phyloP scores from a whole-genome alignment of 1,139 yeast species.

The Blastobotrys aristatus region DNA sequence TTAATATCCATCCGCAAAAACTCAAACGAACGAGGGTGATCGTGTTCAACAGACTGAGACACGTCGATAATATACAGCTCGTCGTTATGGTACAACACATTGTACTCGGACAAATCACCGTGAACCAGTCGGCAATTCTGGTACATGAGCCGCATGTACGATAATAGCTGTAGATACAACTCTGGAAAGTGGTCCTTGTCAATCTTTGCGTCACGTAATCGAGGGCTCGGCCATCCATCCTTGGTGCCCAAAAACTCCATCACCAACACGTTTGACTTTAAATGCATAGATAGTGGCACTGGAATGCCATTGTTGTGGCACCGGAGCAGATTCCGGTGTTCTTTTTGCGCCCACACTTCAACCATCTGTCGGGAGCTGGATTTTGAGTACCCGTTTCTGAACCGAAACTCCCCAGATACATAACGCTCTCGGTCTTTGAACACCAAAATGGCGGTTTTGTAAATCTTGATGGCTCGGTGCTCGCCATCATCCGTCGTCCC shows the following conservation, averaged over 20 bases:
- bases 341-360: constrained; percentile 97
- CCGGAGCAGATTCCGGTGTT: constrained; percentile 85
- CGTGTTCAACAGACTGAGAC: constrained; percentile 96
- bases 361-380: constrained; percentile 98
- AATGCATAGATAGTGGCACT: constrained; percentile 85
- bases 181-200: constrained; percentile 53
- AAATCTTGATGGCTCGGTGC: constrained; percentile 78
- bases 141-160: constrained; percentile 81
- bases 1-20: constrained; percentile 96
- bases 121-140: constrained; percentile 88
- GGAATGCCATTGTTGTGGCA: constrained; percentile 75
- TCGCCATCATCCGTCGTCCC: constrained; percentile 65
- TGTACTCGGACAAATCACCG: constrained; percentile 95
- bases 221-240: constrained; percentile 78
- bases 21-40: constrained; percentile 94
- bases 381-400: constrained; percentile 75
- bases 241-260: constrained; percentile 85
- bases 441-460: constrained; percentile 91
- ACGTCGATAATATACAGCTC: constrained; percentile 89
- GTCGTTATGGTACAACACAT: constrained; percentile 74
- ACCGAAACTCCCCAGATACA: constrained; percentile 93
- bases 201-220: constrained; percentile 63
- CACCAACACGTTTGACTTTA: constrained; percentile 84
- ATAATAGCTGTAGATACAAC: constrained; percentile 72
- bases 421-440: constrained; percentile 95